Evolutionary conservation across 2,329 filamentous ascomycete species (phyloP).

Genomic region (Aphanocladium album): DNA sequence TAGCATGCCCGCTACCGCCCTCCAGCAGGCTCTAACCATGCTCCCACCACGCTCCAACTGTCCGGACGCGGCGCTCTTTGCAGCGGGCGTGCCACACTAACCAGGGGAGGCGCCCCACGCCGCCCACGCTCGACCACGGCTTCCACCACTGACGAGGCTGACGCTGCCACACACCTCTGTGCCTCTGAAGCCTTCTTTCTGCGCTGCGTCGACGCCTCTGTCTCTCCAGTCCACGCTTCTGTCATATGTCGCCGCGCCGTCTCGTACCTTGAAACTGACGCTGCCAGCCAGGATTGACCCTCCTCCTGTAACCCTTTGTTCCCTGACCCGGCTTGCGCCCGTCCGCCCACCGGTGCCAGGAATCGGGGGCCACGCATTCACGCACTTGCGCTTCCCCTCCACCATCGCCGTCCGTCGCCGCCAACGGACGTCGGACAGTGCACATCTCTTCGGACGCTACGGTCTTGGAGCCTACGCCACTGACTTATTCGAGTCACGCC

Average conservation of each 20-base stretch:
- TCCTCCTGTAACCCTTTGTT: too few relatives aligned
- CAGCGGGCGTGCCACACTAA: conserved; percentile 9
- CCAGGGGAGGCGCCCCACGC: conserved; percentile 8
- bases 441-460: neutral
- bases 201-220: neutral
- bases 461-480: neutral
- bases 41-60: conserved; percentile 1
- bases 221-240: neutral
- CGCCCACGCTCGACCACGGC: neutral
- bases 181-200: neutral
- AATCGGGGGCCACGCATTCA: neutral
- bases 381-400: too few relatives aligned
- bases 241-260: neutral
- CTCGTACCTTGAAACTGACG: too few relatives aligned
- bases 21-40: too few relatives aligned
- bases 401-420: conserved; percentile 5
- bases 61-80: conserved; percentile 11
- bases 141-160: conserved; percentile 2
- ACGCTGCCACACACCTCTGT: neutral
- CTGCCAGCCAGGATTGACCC: too few relatives aligned
- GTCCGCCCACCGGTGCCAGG: neutral
- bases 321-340: neutral
- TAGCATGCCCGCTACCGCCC: conserved; percentile 7
- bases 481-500: neutral
- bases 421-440: neutral